Base-by-base conservation (phyloP, 2,329 filamentous ascomycete genomes). In the Tolypocladium ovalisporum region DNA sequence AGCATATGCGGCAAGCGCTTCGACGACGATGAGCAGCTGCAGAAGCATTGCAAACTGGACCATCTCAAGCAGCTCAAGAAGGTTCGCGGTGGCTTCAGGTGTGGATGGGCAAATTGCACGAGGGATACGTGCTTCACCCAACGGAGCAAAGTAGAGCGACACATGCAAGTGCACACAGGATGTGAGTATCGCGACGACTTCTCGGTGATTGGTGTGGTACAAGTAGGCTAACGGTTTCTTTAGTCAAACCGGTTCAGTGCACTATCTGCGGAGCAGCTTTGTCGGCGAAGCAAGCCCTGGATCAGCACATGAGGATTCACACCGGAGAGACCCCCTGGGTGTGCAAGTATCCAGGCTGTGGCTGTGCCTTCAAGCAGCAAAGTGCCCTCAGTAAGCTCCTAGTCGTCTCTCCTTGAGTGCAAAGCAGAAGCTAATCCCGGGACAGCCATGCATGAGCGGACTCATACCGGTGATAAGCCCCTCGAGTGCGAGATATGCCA, bases 251-350 rank as follows among this genome's bases (percentile, higher is more conserved):
- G 8, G 83, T 80, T 57, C 71, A 75, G 51, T 87, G 83, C 61
- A 65, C 73, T 2, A 72, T 75, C 24, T 89, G 86, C 63, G 73
- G 76, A 12, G 73, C 81, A 58, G 73, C 74, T 3, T 83, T 88
- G 64, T 87, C 85, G 0, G 85, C 85, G 2, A 82, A 84, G 62
- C 85, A 88, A 67, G 83, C 86, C 1, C 76, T 88, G 8, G 80
- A 83, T 47, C 85, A 88, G 66, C 86, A 89, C 63, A 76, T 82
- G 66, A 79, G 84, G 22, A 86, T 81, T 2, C 86, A 89, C 64
- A 85, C 84, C 0, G 82, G 84, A 42, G 79, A 83, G 59, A 85
- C 82, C 60, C 85, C 85, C 32, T 85, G 83, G 70, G 71, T 76
- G 44, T 89, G 86, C 66, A 66, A 71, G 12, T 67, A 67, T 32